Conservation (phyloP, 2,329 filamentous ascomycete species). For the Purpureocillium takamizusanense region DNA sequence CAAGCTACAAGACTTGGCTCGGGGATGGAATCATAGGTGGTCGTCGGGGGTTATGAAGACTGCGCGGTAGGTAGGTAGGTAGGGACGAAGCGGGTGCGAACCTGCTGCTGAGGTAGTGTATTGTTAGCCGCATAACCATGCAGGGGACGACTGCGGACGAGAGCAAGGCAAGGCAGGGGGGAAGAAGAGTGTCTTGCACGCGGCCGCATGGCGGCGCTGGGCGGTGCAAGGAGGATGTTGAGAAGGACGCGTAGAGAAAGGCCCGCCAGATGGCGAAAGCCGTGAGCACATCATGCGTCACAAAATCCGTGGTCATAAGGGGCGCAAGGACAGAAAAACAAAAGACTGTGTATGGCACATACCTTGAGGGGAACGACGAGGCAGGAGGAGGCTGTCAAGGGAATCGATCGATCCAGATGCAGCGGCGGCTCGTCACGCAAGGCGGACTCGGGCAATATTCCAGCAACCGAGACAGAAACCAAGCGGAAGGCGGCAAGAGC, state of each 20-base stretch:
- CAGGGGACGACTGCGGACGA: not conserved
- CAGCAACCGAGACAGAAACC: conserved; percentile 23
- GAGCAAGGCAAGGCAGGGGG: not conserved
- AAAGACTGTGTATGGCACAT: not conserved
- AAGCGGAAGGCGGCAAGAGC: no score
- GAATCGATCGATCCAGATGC: not conserved
- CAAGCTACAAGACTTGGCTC: no score
- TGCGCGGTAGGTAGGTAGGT: conserved; percentile 2
- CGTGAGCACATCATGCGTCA: no score
- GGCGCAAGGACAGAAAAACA: no score
- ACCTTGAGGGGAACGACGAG: conserved; percentile 4
- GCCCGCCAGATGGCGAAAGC: no score
- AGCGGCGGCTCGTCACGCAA: not conserved
- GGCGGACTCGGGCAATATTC: conserved; percentile 27
- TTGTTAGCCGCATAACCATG: no score
- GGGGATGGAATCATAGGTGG: no score
- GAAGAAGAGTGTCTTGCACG: not conserved
- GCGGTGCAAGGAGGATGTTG: not conserved
- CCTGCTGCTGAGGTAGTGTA: no score
- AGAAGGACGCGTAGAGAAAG: no score
- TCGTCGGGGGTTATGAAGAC: no score
- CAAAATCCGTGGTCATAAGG: no score
- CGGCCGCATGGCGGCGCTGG: not conserved
- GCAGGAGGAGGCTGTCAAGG: conserved; percentile 1
- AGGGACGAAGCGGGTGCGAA: conserved; percentile 2